phyloP scores from a whole-genome alignment of 345 rosid genomes.

The Murraya paniculata region DNA sequence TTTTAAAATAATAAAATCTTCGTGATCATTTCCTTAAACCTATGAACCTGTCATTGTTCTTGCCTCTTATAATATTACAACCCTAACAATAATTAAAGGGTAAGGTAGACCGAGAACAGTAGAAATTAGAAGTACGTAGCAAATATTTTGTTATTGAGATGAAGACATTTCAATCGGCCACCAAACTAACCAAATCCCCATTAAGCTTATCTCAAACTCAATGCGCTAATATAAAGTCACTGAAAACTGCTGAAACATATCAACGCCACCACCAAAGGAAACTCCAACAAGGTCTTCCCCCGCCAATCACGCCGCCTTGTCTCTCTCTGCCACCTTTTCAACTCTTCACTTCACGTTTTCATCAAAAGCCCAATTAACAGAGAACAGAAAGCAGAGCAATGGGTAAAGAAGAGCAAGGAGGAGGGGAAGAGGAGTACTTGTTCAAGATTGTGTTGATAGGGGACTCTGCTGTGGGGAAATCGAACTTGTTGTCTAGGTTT shows the following conservation, averaged over 20 bases:
- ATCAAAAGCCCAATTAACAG: not conserved
- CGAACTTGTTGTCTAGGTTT: conserved; percentile 74
- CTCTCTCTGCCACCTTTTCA: conserved; percentile 23
- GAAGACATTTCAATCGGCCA: not conserved
- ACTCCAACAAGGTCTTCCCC: conserved; percentile 6
- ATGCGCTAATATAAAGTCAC: not conserved
- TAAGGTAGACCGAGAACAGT: too few species aligned
- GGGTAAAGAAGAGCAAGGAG: conserved; percentile 43
- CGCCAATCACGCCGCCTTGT: conserved; percentile 56
- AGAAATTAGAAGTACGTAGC: too few species aligned
- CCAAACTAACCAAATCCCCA: conserved; percentile 2
- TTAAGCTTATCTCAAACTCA: not conserved
- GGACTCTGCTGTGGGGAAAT: conserved; percentile 93
- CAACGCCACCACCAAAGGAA: not conserved
- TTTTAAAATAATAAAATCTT: too few species aligned
- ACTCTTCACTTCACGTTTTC: conserved; percentile 1
- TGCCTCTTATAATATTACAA: too few species aligned
- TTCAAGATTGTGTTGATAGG: conserved; percentile 93
- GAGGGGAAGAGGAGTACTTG: conserved; percentile 65
- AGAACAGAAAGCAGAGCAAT: conserved; percentile 17
- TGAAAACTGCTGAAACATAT: not conserved
- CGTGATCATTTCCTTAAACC: too few species aligned
- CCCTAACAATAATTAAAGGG: too few species aligned
- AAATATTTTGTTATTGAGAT: too few species aligned
- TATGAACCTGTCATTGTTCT: too few species aligned